Percentiles rank a stretch among this genome's conserved stretches.
phyloP scores from a whole-genome alignment of 1,284 basidiomycete species.

The Trametes sp. region DNA sequence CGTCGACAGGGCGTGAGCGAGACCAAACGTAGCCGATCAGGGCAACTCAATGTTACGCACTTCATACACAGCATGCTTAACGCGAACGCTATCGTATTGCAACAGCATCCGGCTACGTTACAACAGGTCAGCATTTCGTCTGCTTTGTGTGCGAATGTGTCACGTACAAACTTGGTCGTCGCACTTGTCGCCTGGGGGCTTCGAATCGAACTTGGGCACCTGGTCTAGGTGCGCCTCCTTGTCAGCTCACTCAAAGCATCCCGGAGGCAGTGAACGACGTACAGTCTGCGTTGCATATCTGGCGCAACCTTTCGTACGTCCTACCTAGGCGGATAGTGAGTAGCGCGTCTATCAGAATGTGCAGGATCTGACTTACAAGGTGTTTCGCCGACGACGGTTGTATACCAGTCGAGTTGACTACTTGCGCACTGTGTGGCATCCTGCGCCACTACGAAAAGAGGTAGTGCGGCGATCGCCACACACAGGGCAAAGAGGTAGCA shows the following conservation, averaged over 20 bases:
- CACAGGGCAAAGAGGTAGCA: neutral
- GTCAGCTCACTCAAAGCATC: neutral
- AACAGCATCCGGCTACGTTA: slow-evolving; percentile 6
- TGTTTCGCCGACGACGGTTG: slow-evolving; percentile 19
- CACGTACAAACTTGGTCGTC: slow-evolving; percentile 6
- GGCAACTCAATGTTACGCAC: no score
- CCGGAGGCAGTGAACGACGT: neutral
- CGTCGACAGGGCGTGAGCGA: no score
- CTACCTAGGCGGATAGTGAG: slow-evolving; percentile 3
- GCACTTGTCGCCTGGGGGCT: slow-evolving; percentile 5
- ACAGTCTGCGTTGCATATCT: slow-evolving; percentile 17
- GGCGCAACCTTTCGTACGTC: slow-evolving; percentile 19
- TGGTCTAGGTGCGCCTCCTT: neutral
- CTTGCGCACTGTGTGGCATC: slow-evolving; percentile 14
- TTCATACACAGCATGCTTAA: slow-evolving; percentile 18
- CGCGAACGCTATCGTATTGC: slow-evolving; percentile 14
- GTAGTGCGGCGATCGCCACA: neutral
- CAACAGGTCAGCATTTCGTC: neutral
- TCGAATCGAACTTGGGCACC: neutral
- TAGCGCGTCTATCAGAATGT: neutral
- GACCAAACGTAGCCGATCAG: no score
- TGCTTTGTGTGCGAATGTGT: no score
- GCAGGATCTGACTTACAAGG: slow-evolving; percentile 14
- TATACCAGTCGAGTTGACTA: slow-evolving; percentile 24
- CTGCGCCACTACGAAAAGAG: neutral